These are phyloP conservation scores for Sporothrix euskadiensis DNA, from an alignment of 2,329 filamentous ascomycete species.

Conservation along the genomic window DNA sequence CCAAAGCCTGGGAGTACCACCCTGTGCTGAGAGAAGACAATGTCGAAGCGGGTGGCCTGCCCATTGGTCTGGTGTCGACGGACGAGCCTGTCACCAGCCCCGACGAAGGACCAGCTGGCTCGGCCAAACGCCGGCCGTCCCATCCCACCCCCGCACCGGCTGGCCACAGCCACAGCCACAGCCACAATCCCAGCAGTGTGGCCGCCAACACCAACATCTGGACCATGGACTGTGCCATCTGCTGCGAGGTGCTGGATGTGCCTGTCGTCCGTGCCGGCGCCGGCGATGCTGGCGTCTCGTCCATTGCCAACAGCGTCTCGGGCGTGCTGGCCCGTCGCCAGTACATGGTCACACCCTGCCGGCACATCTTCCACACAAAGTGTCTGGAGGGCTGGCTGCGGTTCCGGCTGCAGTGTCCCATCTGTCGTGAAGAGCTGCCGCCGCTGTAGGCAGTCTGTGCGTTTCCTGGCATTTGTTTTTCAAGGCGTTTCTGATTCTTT, in stretches of 20 bases:
- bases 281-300: conserved; percentile 43
- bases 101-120: conserved; percentile 23
- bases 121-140: neutral
- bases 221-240: conserved; percentile 90
- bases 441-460: conserved; percentile 62
- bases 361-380: conserved; percentile 89
- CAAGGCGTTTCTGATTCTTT: neutral
- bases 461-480: neutral
- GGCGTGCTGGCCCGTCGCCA: conserved; percentile 74
- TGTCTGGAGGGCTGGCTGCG: conserved; percentile 97
- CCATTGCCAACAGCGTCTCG: conserved; percentile 51
- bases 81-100: conserved; percentile 32
- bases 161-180: neutral
- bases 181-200: conserved; percentile 21
- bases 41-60: conserved; percentile 74
- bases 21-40: conserved; percentile 82
- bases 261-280: conserved; percentile 68
- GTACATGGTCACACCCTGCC: conserved; percentile 97
- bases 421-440: conserved; percentile 86
- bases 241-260: conserved; percentile 87
- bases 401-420: conserved; percentile 89
- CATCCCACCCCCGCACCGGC: neutral
- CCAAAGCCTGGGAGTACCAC: conserved; percentile 92
- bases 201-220: conserved; percentile 41
- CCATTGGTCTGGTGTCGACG: conserved; percentile 63